Evolutionary conservation across 148 eudicot species (phyloP).

Genomic region (Limonium bicolor): DNA sequence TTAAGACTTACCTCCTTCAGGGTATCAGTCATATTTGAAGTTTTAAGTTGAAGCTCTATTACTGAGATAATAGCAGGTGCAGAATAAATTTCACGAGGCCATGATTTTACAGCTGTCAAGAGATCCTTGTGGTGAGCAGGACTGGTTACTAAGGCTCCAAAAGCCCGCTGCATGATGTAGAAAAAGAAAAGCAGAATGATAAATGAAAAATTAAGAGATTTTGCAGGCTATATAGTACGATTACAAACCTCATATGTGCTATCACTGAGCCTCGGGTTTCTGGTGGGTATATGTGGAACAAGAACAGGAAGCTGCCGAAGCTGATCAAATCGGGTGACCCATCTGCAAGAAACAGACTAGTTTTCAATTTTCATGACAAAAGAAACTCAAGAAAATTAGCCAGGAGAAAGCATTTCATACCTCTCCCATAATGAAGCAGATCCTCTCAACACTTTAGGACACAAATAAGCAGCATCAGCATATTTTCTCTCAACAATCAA

Average conservation of each 20-base stretch:
- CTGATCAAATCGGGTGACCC: slow-evolving; percentile 95
- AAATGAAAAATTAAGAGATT: slow-evolving; percentile 3
- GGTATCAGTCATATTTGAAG: slow-evolving; percentile 56
- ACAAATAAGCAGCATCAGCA: slow-evolving; percentile 84
- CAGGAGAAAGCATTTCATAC: slow-evolving; percentile 14
- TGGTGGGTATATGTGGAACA: slow-evolving; percentile 78
- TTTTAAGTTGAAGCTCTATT: slow-evolving; percentile 84
- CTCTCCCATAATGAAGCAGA: slow-evolving; percentile 98
- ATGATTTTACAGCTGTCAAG: slow-evolving; percentile 63
- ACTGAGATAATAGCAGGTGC: slow-evolving; percentile 58
- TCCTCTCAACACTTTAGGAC: slow-evolving; percentile 88
- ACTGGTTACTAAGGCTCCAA: slow-evolving; percentile 71
- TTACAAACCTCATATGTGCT: slow-evolving; percentile 86
- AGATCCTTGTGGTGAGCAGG: slow-evolving; percentile 87
- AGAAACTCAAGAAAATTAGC: background rate
- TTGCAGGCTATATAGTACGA: slow-evolving; percentile 3
- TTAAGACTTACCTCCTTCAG: slow-evolving; percentile 62
- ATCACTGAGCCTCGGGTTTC: slow-evolving; percentile 76
- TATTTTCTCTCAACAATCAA: slow-evolving; percentile 82
- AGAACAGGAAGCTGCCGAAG: slow-evolving; percentile 88
- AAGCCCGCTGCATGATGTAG: slow-evolving; percentile 57
- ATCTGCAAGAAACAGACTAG: slow-evolving; percentile 34
- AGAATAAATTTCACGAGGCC: slow-evolving; percentile 85
- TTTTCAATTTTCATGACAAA: slow-evolving; percentile 8
- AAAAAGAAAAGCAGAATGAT: slow-evolving; percentile 5